Evolutionary conservation across 106 monocot species (phyloP).

Genomic region (Triglochin maritima): DNA sequence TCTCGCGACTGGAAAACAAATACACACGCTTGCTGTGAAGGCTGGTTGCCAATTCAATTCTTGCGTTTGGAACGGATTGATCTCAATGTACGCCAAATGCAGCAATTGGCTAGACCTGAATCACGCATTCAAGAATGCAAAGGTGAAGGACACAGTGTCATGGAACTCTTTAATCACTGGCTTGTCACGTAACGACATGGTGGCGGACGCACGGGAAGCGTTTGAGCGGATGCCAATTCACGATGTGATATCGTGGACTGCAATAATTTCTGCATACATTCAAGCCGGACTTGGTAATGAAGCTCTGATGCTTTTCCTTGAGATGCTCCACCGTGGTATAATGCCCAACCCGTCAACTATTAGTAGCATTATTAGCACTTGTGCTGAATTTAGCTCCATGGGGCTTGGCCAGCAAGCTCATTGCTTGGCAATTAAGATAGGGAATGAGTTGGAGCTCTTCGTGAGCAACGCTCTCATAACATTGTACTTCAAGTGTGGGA

Average conservation of each 20-base stretch:
- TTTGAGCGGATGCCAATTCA: constrained; percentile 45
- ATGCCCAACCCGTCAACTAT: constrained; percentile 31
- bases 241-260: constrained; percentile 63
- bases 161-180: constrained; percentile 59
- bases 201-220: constrained; percentile 33
- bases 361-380: constrained; percentile 35
- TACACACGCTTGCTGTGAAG: constrained; percentile 57
- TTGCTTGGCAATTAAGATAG: constrained; percentile 22
- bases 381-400: constrained; percentile 21
- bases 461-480: constrained; percentile 41
- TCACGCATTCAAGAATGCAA: constrained; percentile 38
- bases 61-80: constrained; percentile 40
- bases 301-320: constrained; percentile 34
- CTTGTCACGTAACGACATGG: constrained; percentile 32
- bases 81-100: constrained; percentile 64
- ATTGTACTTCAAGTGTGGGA: constrained; percentile 66
- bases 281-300: constrained; percentile 36
- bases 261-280: constrained; percentile 55
- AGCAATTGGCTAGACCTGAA: constrained; percentile 22
- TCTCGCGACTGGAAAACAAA: constrained; percentile 41
- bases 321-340: constrained; percentile 35
- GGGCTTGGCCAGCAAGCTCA: constrained; percentile 37
- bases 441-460: constrained; percentile 28
- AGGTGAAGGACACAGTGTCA: constrained; percentile 40
- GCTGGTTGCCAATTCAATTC: constrained; percentile 49